Evolutionary conservation across 176 grass and related monocot species (phyloP).

Genomic region (Saccharum officinarum): DNA sequence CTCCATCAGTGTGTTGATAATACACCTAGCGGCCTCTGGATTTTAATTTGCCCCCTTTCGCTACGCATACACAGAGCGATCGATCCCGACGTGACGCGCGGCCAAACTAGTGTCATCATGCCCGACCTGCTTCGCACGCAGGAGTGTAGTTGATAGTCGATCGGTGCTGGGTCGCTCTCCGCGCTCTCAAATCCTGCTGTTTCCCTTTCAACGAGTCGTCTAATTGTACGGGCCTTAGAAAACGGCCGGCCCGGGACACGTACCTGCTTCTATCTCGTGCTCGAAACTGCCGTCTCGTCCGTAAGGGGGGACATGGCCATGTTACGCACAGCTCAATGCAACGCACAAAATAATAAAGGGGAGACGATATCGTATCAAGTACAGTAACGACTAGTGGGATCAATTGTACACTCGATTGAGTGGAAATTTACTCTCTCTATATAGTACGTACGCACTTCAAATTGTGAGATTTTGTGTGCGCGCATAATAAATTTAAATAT

Average conservation of each 20-base stretch:
- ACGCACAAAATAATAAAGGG: not conserved
- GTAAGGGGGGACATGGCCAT: not conserved
- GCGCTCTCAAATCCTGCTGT: not conserved
- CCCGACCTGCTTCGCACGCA: not conserved
- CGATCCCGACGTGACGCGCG: slow-evolving; percentile 30
- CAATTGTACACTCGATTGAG: not conserved
- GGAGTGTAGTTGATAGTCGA: not conserved
- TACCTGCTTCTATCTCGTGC: not conserved
- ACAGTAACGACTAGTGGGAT: not conserved
- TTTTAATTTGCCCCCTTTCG: not conserved
- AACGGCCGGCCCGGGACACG: not conserved
- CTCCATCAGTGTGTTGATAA: not conserved
- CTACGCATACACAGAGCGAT: not conserved
- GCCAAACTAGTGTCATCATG: slow-evolving; percentile 12
- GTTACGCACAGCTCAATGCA: not conserved
- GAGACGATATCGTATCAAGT: not conserved
- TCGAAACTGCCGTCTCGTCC: not conserved
- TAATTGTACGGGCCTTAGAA: not conserved
- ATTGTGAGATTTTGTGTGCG: not conserved
- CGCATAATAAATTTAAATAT: not conserved
- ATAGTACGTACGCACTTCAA: not conserved
- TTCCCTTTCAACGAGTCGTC: not conserved
- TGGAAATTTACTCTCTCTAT: not conserved
- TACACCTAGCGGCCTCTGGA: not conserved
- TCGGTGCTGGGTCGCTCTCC: slow-evolving; percentile 45